Base-by-base conservation (phyloP, 2,329 filamentous ascomycete genomes). In the Fusarium camptoceras region DNA sequence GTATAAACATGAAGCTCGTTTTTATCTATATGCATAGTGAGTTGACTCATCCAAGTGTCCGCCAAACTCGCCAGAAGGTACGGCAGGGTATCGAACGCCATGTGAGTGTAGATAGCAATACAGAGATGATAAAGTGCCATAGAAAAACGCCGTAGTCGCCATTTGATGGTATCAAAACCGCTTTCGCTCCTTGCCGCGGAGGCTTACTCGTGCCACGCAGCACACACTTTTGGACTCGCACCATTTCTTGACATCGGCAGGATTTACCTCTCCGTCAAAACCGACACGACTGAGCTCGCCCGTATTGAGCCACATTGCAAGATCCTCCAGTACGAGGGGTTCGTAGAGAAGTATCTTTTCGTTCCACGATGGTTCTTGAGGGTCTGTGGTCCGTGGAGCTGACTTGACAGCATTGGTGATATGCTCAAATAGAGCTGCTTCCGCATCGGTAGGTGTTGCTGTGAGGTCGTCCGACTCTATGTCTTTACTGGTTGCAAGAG, bases 281-380 rank as follows among this genome's bases (percentile, higher is more conserved):
- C 89, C 89, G 1, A 89, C 86, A 6, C 83, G 82, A 15, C 84
- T 85, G 46, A 94, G 80, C 25, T 89, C 88, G 15, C 91, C 91
- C 6, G 86, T 86, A 72, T 97, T 98, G 18, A 98, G 81, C 92
- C 94, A 98, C 0, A 83, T 81, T 0, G 94, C 87, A 16, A 99
- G 83, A 70, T 98, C 94, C 79, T 98, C 95, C 0, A 98, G 80
- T 2, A 96, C 86, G 44, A 99, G 91, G 0, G 95, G 94, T 74
- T 98, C 94, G 77, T 97, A 98, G 77, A 98, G 88, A 8, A 98
- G 83, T 48, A 99, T 98, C 81, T 94, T 97, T 80, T 98, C 94
- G 73, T 97, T 86, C 93, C 94, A 98, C 4, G 88, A 94, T 16
- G 88, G 89, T 4, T 85, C 77, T 9, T 70, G 68, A 1, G 84